Conservation (phyloP, 768 basidiomycete species). For the Pisolithus albus region DNA sequence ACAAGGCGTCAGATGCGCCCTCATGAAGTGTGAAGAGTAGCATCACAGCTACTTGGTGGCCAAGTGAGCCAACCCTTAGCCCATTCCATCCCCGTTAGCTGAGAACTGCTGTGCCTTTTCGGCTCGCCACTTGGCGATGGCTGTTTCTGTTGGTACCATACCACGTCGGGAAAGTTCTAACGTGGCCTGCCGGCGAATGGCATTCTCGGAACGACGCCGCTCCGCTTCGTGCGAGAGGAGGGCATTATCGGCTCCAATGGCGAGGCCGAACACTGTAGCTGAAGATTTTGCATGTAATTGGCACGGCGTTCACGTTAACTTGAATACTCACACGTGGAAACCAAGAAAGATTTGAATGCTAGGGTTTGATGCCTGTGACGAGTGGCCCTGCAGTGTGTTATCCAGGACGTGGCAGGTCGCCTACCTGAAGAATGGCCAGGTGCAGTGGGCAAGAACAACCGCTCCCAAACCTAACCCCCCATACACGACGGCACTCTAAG, state of each 20-base stretch:
- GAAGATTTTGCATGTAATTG: slow-evolving; percentile 11
- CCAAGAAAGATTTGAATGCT: slow-evolving; percentile 73
- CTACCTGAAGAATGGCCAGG: slow-evolving; percentile 71
- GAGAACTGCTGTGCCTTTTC: slow-evolving; percentile 20
- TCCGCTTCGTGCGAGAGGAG: slow-evolving; percentile 63
- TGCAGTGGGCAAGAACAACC: slow-evolving; percentile 55
- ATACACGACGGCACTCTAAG: slow-evolving; percentile 48
- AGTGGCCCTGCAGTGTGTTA: not conserved
- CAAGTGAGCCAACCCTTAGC: not conserved
- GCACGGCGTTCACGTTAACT: not conserved
- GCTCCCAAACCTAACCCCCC: slow-evolving; percentile 54
- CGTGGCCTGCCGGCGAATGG: slow-evolving; percentile 64
- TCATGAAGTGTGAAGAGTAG: not conserved
- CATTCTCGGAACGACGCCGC: slow-evolving; percentile 60
- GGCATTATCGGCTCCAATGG: slow-evolving; percentile 71
- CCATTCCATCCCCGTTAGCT: not conserved
- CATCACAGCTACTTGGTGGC: not conserved
- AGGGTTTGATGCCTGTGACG: slow-evolving; percentile 64
- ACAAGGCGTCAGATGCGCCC: not conserved
- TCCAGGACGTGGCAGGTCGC: slow-evolving; percentile 11
- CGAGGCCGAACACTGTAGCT: slow-evolving; percentile 62
- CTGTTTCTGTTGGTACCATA: slow-evolving; percentile 74
- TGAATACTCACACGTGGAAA: slow-evolving; percentile 54
- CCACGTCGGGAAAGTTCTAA: slow-evolving; percentile 70
- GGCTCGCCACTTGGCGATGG: slow-evolving; percentile 74